These are phyloP conservation scores for Hypoxylon sp. DNA, from an alignment of 2,329 filamentous ascomycete genomes.

Conservation along the genomic window DNA sequence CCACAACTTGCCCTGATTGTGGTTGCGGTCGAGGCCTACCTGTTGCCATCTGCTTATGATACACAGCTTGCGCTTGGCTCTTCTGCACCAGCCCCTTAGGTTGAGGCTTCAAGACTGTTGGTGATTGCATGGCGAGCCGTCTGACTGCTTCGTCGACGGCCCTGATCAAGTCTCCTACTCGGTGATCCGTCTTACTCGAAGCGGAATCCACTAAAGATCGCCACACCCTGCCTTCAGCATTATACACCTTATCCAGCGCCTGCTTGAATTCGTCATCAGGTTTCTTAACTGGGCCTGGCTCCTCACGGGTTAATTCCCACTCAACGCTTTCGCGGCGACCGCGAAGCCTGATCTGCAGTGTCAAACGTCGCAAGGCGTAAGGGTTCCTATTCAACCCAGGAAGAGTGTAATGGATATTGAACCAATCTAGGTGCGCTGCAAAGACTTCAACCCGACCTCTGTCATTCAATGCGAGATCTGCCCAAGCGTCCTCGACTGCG, in stretches of 20 bases:
- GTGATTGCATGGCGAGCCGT: slow-evolving; percentile 53
- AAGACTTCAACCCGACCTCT: slow-evolving; percentile 67
- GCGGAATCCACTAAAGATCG: slow-evolving; percentile 59
- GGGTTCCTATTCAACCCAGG: slow-evolving; percentile 48
- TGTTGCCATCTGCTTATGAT: slow-evolving; percentile 44
- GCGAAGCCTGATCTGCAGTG: slow-evolving; percentile 67
- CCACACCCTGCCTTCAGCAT: slow-evolving; percentile 50
- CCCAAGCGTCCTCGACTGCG: slow-evolving; percentile 71
- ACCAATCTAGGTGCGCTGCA: slow-evolving; percentile 70
- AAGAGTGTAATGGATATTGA: slow-evolving; percentile 69
- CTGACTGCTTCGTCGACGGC: slow-evolving; percentile 65
- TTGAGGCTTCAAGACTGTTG: slow-evolving; percentile 47
- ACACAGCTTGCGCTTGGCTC: slow-evolving; percentile 39
- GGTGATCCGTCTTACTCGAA: slow-evolving; percentile 58
- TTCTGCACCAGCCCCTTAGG: slow-evolving; percentile 43
- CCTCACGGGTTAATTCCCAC: slow-evolving; percentile 66
- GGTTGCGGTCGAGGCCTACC: slow-evolving; percentile 42
- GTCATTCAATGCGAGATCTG: slow-evolving; percentile 58
- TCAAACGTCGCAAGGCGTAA: slow-evolving; percentile 57
- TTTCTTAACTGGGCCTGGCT: slow-evolving; percentile 43
- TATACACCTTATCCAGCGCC: slow-evolving; percentile 51
- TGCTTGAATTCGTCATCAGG: slow-evolving; percentile 53
- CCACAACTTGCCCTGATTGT: slow-evolving; percentile 41
- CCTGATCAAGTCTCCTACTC: slow-evolving; percentile 63
- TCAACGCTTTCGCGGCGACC: slow-evolving; percentile 63